A percentile compares a stretch with the other conserved stretches of the same genome.
These are phyloP conservation scores for Cadophora sp. DNA, from an alignment of 2,329 filamentous ascomycete species.

Conservation along the genomic window DNA sequence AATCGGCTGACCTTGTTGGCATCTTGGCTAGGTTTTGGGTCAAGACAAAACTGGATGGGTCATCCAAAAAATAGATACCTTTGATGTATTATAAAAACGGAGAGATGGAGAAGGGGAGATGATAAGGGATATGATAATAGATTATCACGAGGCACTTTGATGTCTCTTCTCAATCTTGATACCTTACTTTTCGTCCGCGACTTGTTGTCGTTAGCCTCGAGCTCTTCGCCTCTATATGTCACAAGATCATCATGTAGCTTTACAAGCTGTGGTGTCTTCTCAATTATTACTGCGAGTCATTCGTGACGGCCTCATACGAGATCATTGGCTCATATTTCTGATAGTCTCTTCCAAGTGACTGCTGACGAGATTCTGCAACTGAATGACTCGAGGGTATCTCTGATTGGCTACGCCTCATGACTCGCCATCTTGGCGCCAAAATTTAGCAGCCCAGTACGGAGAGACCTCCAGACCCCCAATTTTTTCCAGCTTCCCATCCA, in stretches of 20 bases:
- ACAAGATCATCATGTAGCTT: neutral
- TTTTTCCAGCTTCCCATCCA: neutral
- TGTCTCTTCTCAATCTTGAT: constrained; percentile 5
- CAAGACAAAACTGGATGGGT: neutral
- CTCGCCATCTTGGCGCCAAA: neutral
- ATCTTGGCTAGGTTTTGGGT: constrained; percentile 18
- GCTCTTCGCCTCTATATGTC: neutral
- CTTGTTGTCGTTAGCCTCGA: neutral
- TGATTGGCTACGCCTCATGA: neutral
- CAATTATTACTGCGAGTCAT: neutral
- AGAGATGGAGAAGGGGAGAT: neutral
- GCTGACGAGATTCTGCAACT: neutral
- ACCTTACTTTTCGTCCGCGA: neutral
- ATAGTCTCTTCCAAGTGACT: neutral
- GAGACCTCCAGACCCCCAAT: constrained; percentile 10
- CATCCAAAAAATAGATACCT: constrained; percentile 15
- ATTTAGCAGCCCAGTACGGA: neutral
- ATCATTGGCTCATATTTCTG: neutral
- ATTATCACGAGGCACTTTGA: neutral
- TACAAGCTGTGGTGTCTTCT: neutral
- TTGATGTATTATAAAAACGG: constrained; percentile 27
- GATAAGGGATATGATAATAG: constrained; percentile 11
- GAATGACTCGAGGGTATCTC: neutral
- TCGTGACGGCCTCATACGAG: neutral
- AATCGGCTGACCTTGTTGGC: neutral